Evolutionary conservation across 1,139 yeast species (phyloP).

Genomic region (Yamadazyma epiphylla): DNA sequence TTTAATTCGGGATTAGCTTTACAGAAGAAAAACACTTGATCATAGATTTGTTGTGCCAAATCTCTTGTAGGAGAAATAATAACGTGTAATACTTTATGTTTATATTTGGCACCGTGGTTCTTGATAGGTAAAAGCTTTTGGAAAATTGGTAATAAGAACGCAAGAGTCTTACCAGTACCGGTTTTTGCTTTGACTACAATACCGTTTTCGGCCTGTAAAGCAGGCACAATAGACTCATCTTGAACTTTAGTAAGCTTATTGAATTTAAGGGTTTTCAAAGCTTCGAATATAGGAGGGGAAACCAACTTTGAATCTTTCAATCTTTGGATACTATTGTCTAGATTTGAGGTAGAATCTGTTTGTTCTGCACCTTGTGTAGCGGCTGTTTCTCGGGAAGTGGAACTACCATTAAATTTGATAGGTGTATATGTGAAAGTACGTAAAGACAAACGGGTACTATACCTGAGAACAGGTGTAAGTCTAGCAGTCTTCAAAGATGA

Average conservation of each 20-base stretch:
- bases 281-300: slow-evolving; percentile 15
- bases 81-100: slow-evolving; percentile 50
- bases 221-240: slow-evolving; percentile 65
- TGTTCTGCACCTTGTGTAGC: too few species aligned
- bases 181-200: slow-evolving; percentile 88
- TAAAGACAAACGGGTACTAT: too few species aligned
- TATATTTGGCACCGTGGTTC: slow-evolving; percentile 13
- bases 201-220: slow-evolving; percentile 54
- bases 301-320: slow-evolving; percentile 14
- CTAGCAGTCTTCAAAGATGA: too few species aligned
- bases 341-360: slow-evolving; percentile 10
- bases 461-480: too few species aligned
- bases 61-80: slow-evolving; percentile 92
- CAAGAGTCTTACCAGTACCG: slow-evolving; percentile 93
- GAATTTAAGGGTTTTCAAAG: slow-evolving; percentile 42
- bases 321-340: slow-evolving; percentile 8
- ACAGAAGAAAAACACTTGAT: slow-evolving; percentile 41
- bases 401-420: background rate
- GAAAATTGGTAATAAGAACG: slow-evolving; percentile 77
- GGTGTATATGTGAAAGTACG: too few species aligned
- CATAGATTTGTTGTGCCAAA: slow-evolving; percentile 78
- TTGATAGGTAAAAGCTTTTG: slow-evolving; percentile 15
- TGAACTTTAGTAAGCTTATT: slow-evolving; percentile 73
- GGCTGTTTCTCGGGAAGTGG: background rate
- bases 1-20: slow-evolving; percentile 26